phyloP scores from a whole-genome alignment of 179 eudicot genomes.

The Corrigiola litoralis region DNA sequence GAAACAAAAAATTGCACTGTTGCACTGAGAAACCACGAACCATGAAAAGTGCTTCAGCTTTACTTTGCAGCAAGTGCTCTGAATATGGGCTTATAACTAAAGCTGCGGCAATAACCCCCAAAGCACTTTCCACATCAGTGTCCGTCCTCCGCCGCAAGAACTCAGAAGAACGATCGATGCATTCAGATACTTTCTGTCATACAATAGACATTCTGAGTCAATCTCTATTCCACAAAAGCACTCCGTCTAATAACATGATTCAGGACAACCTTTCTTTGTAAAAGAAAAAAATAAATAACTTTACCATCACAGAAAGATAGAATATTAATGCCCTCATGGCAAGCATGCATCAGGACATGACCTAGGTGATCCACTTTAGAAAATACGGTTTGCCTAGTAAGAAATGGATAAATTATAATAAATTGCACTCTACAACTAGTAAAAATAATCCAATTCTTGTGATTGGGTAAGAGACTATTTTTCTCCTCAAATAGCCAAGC shows the following conservation, averaged over 20 bases:
- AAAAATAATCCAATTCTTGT: too few relatives aligned
- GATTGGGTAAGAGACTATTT: too few relatives aligned
- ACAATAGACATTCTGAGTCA: conserved; percentile 9
- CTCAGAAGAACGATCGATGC: conserved; percentile 45
- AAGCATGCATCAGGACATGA: background rate
- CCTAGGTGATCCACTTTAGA: background rate
- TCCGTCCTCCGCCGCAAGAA: conserved; percentile 49
- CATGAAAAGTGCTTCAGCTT: conserved; percentile 80
- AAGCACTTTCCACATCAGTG: conserved; percentile 44
- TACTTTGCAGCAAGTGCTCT: conserved; percentile 71
- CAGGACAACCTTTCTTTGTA: too few relatives aligned
- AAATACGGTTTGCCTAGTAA: background rate
- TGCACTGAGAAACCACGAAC: conserved; percentile 33
- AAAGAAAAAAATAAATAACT: too few relatives aligned
- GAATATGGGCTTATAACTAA: conserved; percentile 65
- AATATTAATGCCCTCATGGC: background rate
- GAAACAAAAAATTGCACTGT: background rate
- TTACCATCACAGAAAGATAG: background rate
- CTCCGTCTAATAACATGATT: background rate
- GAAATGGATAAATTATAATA: background rate
- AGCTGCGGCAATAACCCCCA: conserved; percentile 52
- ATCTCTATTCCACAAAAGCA: conserved; percentile 2
- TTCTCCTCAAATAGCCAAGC: too few relatives aligned
- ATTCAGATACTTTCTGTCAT: conserved; percentile 65
- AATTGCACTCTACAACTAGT: too few relatives aligned